Conservation (phyloP, 345 rosid genomes). For the Eucalyptus pumila region DNA sequence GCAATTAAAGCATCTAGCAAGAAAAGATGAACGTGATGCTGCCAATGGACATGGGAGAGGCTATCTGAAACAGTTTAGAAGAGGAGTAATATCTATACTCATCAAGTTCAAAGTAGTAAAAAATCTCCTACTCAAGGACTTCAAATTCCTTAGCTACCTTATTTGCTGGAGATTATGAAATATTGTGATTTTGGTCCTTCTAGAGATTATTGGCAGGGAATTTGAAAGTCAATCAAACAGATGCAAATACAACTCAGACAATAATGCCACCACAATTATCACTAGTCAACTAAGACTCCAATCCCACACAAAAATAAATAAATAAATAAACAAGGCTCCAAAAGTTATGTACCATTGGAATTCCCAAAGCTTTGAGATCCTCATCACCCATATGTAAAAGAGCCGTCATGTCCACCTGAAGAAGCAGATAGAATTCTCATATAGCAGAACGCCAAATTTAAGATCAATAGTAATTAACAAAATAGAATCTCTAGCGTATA, state of each 20-base stretch:
- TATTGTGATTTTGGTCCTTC: not conserved
- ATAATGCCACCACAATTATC: not conserved
- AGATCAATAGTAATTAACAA: not conserved
- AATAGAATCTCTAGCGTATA: not conserved
- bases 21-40: not conserved
- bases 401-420: conserved; percentile 95
- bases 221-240: not conserved
- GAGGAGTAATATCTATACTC: not conserved
- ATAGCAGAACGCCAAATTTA: not conserved
- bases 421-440: not conserved
- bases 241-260: not conserved
- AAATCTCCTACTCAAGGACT: not conserved
- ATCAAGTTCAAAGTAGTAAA: not conserved
- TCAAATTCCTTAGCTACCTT: not conserved
- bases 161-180: not conserved
- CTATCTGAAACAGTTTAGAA: not conserved
- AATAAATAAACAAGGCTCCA: not conserved
- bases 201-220: not conserved
- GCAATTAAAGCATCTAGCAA: not conserved
- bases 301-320: not conserved
- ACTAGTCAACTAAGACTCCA: not conserved
- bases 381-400: conserved; percentile 93
- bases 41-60: not conserved
- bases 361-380: conserved; percentile 88
- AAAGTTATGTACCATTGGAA: conserved; percentile 67